Percentiles rank a stretch among this genome's conserved stretches.
Conservation (phyloP, 495 filamentous ascomycete species). For the Friedmanniomyces simplex region DNA sequence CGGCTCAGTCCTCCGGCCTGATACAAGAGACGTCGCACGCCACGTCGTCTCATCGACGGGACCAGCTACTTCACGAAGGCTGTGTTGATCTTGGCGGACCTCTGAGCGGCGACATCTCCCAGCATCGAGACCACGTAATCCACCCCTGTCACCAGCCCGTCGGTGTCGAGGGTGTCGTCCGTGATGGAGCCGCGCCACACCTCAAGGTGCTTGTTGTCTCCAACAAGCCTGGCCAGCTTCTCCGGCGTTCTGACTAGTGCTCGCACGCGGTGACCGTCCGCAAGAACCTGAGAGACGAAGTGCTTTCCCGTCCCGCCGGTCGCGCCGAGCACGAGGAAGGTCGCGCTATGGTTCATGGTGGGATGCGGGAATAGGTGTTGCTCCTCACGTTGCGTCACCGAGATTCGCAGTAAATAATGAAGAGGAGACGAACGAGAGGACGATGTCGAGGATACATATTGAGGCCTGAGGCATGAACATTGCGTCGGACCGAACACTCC, state of each 20-base stretch:
- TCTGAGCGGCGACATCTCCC: background rate
- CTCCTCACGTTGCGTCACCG: too few relatives aligned
- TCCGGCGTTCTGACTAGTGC: background rate
- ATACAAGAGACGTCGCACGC: slow-evolving; percentile 5
- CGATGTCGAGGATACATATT: too few relatives aligned
- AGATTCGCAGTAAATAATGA: too few relatives aligned
- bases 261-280: slow-evolving; percentile 1
- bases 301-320: slow-evolving; percentile 1
- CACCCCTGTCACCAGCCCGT: background rate
- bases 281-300: slow-evolving; percentile 2
- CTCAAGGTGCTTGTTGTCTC: background rate
- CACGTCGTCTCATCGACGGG: background rate
- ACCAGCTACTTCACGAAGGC: slow-evolving; percentile 4
- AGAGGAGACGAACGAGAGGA: too few relatives aligned
- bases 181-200: slow-evolving; percentile 2
- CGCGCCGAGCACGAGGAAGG: slow-evolving; percentile 1
- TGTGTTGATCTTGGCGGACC: slow-evolving; percentile 1
- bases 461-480: too few relatives aligned
- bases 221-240: background rate
- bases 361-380: too few relatives aligned
- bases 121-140: slow-evolving; percentile 6
- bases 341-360: background rate
- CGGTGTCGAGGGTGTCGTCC: background rate
- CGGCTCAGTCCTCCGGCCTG: slow-evolving; percentile 2
- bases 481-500: background rate